Evolutionary conservation across 1,284 basidiomycete species (phyloP).

Genomic region (Microstroma glucosiphilum): DNA sequence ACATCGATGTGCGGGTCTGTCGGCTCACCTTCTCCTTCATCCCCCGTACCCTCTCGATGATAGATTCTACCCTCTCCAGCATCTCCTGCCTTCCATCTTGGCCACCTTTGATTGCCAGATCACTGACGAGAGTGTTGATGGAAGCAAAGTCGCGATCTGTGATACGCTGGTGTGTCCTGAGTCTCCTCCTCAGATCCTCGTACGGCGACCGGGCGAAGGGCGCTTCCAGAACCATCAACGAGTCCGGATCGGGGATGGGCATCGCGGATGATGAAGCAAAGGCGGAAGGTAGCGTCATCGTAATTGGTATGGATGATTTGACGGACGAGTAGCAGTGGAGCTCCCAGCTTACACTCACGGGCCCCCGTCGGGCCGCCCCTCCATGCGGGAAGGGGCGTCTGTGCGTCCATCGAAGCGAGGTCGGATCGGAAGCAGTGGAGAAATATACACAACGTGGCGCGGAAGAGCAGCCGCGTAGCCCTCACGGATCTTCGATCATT

Average conservation of each 20-base stretch:
- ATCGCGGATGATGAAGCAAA: too few relatives aligned
- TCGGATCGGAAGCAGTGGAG: too few relatives aligned
- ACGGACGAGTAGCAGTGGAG: too few relatives aligned
- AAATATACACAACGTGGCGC: too few relatives aligned
- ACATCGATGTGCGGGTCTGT: slow-evolving; percentile 13
- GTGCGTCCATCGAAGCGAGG: too few relatives aligned
- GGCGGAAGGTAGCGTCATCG: too few relatives aligned
- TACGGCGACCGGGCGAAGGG: slow-evolving; percentile 67
- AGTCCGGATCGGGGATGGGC: slow-evolving; percentile 55
- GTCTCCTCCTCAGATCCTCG: slow-evolving; percentile 32
- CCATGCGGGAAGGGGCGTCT: too few relatives aligned
- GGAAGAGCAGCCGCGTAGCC: too few relatives aligned
- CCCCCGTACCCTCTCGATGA: slow-evolving; percentile 68
- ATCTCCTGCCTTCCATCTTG: slow-evolving; percentile 14
- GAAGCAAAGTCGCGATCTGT: slow-evolving; percentile 29
- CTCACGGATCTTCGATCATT: too few relatives aligned
- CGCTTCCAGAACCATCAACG: slow-evolving; percentile 77
- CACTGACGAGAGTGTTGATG: slow-evolving; percentile 8
- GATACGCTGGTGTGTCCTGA: slow-evolving; percentile 39
- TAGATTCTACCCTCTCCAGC: slow-evolving; percentile 61
- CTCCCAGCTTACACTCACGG: too few relatives aligned
- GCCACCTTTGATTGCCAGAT: background rate
- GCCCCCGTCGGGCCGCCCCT: too few relatives aligned
- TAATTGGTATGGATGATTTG: too few relatives aligned
- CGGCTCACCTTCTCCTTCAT: slow-evolving; percentile 70